Evolutionary conservation across 1,284 basidiomycete genomes (phyloP).

Genomic region (Apiotrichum siamense): DNA sequence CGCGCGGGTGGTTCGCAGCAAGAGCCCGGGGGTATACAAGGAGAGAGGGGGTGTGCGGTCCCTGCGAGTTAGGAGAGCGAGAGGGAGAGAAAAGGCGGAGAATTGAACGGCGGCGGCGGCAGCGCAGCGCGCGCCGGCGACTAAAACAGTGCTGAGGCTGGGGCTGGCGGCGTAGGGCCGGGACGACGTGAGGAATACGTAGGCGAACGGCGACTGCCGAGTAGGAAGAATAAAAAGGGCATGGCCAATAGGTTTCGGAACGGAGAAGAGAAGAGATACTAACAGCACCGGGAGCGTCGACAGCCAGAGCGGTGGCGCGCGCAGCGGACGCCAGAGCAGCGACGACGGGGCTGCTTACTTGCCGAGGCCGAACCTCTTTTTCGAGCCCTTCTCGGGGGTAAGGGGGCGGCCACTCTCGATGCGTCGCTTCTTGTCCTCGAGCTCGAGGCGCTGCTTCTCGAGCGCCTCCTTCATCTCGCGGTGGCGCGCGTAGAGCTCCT

Average conservation of each 20-base stretch:
- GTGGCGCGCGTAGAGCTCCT: slow-evolving; percentile 93
- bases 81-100: not conserved
- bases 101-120: too few species aligned
- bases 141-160: too few species aligned
- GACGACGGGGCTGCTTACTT: slow-evolving; percentile 27
- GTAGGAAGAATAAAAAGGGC: not conserved
- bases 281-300: too few species aligned
- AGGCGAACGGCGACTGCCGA: not conserved
- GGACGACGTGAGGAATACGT: too few species aligned
- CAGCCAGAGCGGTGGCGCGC: not conserved
- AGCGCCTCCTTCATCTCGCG: slow-evolving; percentile 98
- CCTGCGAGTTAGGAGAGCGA: not conserved
- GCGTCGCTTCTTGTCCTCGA: slow-evolving; percentile 97
- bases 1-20: slow-evolving; percentile 11
- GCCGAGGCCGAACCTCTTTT: slow-evolving; percentile 47
- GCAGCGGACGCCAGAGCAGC: not conserved
- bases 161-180: too few species aligned
- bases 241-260: too few species aligned
- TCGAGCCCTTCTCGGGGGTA: slow-evolving; percentile 78
- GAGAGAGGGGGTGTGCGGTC: too few species aligned
- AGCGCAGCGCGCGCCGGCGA: too few species aligned
- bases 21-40: slow-evolving; percentile 15
- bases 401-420: slow-evolving; percentile 89
- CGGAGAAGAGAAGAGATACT: not conserved
- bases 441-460: slow-evolving; percentile 89